Base-by-base conservation (phyloP, 306 rosid genomes). In the Citrullus colocynthis region DNA sequence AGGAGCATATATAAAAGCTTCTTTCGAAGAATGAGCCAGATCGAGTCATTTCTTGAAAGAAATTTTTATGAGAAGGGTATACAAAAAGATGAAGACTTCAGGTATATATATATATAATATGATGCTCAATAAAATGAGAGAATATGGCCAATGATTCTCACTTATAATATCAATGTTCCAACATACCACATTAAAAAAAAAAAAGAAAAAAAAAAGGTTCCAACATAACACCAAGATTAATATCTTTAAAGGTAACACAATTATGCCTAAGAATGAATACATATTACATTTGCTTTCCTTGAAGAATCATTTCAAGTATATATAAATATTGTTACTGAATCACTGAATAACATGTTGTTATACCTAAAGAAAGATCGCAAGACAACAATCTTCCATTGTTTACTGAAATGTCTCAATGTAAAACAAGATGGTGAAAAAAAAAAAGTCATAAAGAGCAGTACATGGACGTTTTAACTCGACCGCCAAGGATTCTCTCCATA, bases 401-500 rank as follows among this genome's bases (percentile, higher is more conserved):
- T 18, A 70, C 75, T 15, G 17, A 70, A 70, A 70, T 70, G 39
- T 13, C 30, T 21, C n/a, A 5, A 21, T 21, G 57, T 45, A 44
- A 70, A 70, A 14, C 57, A 45, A 70, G 34, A 45, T 45, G 37
- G 36, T 21, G 58, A 13, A 70, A 69, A 70, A 10, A n/a, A 24
- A 24, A 45, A 70, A 70, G 24, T 45, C 57, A 45, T 70, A 45
- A 24, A 70, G 57, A 70, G 57, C 57, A 24, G 54, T 14, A 45
- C 57, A 70, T 48, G 6, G 58, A 60, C 21, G 57, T 72, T 81
- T 83, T 80, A 88, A 70, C 59, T 81, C 15, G 85, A 49, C 59
- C 79, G 84, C 98, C 98, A 91, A 6, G 97, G 97, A 85, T 87
- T 91, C 0, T 89, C 97, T 20, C 93, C 98, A 49, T 91, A 93